These are phyloP conservation scores for Fusarium verticillioides DNA, from an alignment of 2,329 filamentous ascomycete species.

Conservation along the genomic window DNA sequence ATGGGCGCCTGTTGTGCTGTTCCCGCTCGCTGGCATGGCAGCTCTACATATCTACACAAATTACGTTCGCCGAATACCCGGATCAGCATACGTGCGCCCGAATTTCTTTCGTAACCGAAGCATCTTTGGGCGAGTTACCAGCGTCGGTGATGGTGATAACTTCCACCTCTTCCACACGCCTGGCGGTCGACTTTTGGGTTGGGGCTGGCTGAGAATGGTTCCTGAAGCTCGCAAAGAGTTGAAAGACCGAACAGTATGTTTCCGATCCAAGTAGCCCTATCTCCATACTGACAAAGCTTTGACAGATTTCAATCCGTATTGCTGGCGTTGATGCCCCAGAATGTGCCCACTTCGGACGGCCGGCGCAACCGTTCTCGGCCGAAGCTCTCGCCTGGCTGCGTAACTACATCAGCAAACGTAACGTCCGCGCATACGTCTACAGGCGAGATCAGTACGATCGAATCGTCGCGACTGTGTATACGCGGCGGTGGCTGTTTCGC, in stretches of 20 bases:
- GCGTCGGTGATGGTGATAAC: slow-evolving; percentile 95
- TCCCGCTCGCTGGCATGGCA: slow-evolving; percentile 52
- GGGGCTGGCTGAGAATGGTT: slow-evolving; percentile 88
- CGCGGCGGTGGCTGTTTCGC: slow-evolving; percentile 74
- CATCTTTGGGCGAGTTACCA: slow-evolving; percentile 87
- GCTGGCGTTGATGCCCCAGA: slow-evolving; percentile 96
- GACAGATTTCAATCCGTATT: slow-evolving; percentile 84
- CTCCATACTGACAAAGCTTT: slow-evolving; percentile 26
- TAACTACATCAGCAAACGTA: slow-evolving; percentile 74
- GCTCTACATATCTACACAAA: slow-evolving; percentile 70
- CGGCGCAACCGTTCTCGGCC: slow-evolving; percentile 83
- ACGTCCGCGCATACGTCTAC: slow-evolving; percentile 85
- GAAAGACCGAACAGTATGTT: slow-evolving; percentile 79
- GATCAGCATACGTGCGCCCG: slow-evolving; percentile 78
- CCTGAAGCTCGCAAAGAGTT: slow-evolving; percentile 75
- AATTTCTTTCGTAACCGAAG: slow-evolving; percentile 79
- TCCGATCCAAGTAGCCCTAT: neutral
- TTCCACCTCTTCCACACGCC: slow-evolving; percentile 96
- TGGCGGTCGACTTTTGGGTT: slow-evolving; percentile 85
- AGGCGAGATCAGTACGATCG: slow-evolving; percentile 92
- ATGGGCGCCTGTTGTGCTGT: slow-evolving; percentile 53
- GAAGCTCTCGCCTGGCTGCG: slow-evolving; percentile 88
- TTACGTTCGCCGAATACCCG: slow-evolving; percentile 87
- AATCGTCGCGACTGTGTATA: slow-evolving; percentile 85
- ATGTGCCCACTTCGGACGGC: slow-evolving; percentile 88